Percentiles rank a stretch among this genome's conserved stretches.
Conservation (phyloP, 2,329 filamentous ascomycete genomes). For the Colletotrichum lini region DNA sequence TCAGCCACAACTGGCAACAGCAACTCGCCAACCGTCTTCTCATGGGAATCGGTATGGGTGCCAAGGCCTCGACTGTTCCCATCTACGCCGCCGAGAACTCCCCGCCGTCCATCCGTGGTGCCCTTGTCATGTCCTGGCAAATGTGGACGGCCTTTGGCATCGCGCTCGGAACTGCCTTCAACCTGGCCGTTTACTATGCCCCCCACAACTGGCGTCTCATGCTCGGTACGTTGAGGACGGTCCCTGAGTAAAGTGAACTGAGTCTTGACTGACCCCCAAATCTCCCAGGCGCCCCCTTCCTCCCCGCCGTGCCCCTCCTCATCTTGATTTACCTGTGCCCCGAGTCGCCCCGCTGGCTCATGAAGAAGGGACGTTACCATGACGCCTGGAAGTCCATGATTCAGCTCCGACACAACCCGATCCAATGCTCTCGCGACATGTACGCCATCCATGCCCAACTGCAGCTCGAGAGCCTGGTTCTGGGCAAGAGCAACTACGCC, state of each 20-base stretch:
- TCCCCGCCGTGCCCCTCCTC: conserved; percentile 67
- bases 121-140: conserved; percentile 86
- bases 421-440: conserved; percentile 73
- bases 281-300: conserved; percentile 36
- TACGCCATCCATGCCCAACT: conserved; percentile 77
- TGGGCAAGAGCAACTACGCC: conserved; percentile 68
- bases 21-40: conserved; percentile 77
- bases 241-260: neutral
- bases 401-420: conserved; percentile 65
- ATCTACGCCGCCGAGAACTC: conserved; percentile 83
- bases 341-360: conserved; percentile 76
- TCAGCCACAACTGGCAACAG: conserved; percentile 76
- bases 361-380: conserved; percentile 75
- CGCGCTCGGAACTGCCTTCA: conserved; percentile 68
- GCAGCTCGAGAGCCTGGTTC: conserved; percentile 68
- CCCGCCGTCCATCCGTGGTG: conserved; percentile 78
- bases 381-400: conserved; percentile 72
- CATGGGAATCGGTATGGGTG: conserved; percentile 79
- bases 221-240: conserved; percentile 42
- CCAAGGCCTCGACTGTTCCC: conserved; percentile 76
- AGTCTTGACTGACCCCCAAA: neutral
- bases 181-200: conserved; percentile 59
- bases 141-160: conserved; percentile 73
- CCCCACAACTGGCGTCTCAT: conserved; percentile 56
- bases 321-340: conserved; percentile 76